Percentiles rank a stretch among this genome's conserved stretches.
phyloP scores from a whole-genome alignment of 2,329 filamentous ascomycete genomes.

The Ceratocystis colombiana region DNA sequence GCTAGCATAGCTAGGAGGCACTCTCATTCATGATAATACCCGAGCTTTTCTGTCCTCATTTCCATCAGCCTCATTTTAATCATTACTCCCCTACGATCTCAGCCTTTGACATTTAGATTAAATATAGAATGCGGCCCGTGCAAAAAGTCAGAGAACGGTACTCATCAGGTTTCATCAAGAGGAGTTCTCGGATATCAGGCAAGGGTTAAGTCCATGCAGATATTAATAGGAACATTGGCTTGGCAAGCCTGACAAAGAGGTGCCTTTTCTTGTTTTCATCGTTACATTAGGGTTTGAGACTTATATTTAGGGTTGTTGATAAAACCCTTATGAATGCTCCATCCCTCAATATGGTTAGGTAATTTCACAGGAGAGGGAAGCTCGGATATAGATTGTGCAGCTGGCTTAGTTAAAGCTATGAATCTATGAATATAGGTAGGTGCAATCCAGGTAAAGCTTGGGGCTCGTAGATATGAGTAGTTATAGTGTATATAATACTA shows the following conservation, averaged over 20 bases:
- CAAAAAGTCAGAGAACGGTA: not conserved
- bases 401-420: not conserved
- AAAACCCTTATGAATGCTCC: not conserved
- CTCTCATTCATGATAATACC: not conserved
- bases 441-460: not conserved
- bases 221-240: not conserved
- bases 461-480: not conserved
- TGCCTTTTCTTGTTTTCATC: not conserved
- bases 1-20: too few relatives aligned
- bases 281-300: not conserved
- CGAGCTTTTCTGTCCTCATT: not conserved
- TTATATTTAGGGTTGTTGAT: rapidly evolving
- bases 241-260: not conserved
- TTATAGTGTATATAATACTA: not conserved
- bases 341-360: too few relatives aligned
- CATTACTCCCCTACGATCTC: not conserved
- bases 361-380: not conserved
- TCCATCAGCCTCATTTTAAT: not conserved
- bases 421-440: not conserved
- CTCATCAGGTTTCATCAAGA: constrained; percentile 3
- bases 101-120: not conserved
- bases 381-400: not conserved
- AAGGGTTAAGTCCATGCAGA: not conserved
- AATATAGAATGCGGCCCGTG: not conserved
- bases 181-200: not conserved